phyloP scores from a whole-genome alignment of 257 asterid species.

The Przewalskia tangutica region DNA sequence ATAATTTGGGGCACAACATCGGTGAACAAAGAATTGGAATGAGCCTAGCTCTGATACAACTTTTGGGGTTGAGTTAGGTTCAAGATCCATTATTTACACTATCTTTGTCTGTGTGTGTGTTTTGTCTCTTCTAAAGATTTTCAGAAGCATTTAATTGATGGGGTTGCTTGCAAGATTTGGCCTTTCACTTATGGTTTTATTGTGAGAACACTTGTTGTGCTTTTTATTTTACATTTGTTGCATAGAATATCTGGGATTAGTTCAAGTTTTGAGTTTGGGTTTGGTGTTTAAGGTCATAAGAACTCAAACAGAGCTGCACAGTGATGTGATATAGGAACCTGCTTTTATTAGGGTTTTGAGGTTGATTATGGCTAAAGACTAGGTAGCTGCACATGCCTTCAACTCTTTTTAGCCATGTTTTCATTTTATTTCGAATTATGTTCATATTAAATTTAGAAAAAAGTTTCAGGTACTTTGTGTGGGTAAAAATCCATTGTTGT shows the following conservation, averaged over 20 bases:
- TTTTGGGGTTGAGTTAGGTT: too few relatives aligned
- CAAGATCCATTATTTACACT: too few relatives aligned
- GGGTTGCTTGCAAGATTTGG: not conserved
- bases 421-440: not conserved
- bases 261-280: not conserved
- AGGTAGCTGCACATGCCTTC: not conserved
- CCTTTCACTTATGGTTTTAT: not conserved
- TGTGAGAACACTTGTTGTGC: not conserved
- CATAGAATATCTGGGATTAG: not conserved
- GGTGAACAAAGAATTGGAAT: too few relatives aligned
- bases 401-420: not conserved
- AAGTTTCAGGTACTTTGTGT: not conserved
- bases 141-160: not conserved
- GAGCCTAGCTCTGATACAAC: too few relatives aligned
- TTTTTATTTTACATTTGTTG: not conserved
- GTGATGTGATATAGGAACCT: not conserved
- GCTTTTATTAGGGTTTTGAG: not conserved
- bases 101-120: not conserved
- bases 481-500: not conserved
- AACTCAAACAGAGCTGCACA: not conserved
- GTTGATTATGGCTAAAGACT: not conserved
- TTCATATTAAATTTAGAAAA: not conserved
- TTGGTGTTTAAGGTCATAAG: not conserved
- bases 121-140: not conserved
- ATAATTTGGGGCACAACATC: too few relatives aligned